Percentiles rank a stretch among this genome's conserved stretches.
phyloP scores from a whole-genome alignment of 257 asterid species.

The Plantago elongata region DNA sequence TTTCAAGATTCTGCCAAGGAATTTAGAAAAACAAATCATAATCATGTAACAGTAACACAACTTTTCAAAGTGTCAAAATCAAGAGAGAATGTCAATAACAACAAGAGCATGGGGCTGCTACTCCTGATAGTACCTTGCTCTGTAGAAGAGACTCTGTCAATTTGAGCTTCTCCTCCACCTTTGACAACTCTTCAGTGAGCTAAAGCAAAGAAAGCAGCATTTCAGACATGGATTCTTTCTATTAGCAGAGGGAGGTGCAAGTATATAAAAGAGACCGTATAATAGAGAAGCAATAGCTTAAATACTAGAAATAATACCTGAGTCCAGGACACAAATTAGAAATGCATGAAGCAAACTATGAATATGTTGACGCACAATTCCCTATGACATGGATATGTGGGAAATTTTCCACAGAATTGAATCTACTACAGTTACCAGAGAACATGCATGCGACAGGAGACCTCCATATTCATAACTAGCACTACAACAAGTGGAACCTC shows the following conservation, averaged over 20 bases:
- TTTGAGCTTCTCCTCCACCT: constrained; percentile 87
- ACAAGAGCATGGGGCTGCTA: constrained; percentile 8
- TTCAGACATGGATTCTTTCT: constrained; percentile 3
- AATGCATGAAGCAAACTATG: no score
- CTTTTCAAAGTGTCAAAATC: constrained; percentile 11
- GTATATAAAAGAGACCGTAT: constrained; percentile 8
- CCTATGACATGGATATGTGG: no score
- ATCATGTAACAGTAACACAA: neutral
- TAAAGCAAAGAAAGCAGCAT: constrained; percentile 25
- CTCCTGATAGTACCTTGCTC: constrained; percentile 62
- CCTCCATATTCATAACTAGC: no score
- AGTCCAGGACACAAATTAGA: no score
- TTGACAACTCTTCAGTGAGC: constrained; percentile 83
- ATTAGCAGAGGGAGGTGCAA: constrained; percentile 9
- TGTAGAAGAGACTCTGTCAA: constrained; percentile 77
- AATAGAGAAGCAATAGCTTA: neutral
- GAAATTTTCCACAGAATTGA: no score
- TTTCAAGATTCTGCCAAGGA: constrained; percentile 80
- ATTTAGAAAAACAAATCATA: neutral
- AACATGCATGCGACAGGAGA: no score
- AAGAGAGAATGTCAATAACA: constrained; percentile 1
- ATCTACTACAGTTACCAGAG: no score
- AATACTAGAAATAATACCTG: neutral
- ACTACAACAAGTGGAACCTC: no score
- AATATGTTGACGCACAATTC: no score